Percentiles rank a stretch among this genome's conserved stretches.
phyloP scores from a whole-genome alignment of 306 rosid species.

The Cucumis hystrix region DNA sequence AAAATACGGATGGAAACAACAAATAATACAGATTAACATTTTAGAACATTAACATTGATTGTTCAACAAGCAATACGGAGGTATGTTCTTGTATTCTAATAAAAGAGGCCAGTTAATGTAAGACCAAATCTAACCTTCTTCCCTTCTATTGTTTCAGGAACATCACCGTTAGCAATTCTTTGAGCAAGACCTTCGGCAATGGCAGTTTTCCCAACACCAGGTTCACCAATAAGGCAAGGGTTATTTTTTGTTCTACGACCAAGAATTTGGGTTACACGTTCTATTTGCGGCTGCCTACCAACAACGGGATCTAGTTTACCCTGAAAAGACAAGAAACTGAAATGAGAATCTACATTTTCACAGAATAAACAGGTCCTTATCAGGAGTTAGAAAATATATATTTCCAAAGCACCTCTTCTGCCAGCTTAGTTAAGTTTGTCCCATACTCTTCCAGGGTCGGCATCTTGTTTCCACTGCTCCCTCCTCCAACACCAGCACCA shows the following conservation, averaged over 20 bases:
- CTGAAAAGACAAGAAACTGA: slow-evolving; percentile 17
- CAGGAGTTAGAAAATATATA: background rate
- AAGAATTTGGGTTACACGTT: slow-evolving; percentile 85
- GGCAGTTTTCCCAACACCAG: slow-evolving; percentile 98
- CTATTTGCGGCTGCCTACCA: slow-evolving; percentile 89
- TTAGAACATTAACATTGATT: background rate
- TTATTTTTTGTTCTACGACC: slow-evolving; percentile 89
- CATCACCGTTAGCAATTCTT: slow-evolving; percentile 81
- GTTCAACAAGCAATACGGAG: background rate
- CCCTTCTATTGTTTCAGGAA: slow-evolving; percentile 96
- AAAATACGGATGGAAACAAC: background rate
- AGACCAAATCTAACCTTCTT: slow-evolving; percentile 48
- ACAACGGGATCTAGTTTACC: slow-evolving; percentile 95
- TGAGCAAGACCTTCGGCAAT: slow-evolving; percentile 98
- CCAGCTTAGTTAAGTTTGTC: slow-evolving; percentile 89
- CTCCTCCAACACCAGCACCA: slow-evolving; percentile 77
- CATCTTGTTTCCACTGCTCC: slow-evolving; percentile 77
- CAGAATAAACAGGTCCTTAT: background rate
- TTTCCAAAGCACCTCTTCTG: slow-evolving; percentile 59
- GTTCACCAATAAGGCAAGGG: slow-evolving; percentile 94
- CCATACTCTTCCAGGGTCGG: slow-evolving; percentile 97
- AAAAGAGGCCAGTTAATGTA: background rate
- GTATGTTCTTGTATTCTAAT: background rate
- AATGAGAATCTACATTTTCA: background rate
- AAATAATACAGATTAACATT: background rate